phyloP scores from a whole-genome alignment of 495 filamentous ascomycete species.

The Jackrogersella multiformis region DNA sequence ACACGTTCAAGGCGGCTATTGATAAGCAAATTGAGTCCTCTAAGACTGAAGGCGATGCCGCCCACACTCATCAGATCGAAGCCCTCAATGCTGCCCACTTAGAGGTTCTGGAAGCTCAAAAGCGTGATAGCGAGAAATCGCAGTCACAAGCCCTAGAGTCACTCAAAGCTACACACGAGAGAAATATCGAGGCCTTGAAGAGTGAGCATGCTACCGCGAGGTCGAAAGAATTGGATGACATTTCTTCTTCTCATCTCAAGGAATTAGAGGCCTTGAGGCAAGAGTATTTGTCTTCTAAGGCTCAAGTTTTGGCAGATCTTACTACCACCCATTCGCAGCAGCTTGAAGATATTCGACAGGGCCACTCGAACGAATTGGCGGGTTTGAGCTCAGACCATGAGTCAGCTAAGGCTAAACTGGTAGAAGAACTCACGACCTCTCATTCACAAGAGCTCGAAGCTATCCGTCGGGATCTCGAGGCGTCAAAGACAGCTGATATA shows the following conservation, averaged over 20 bases:
- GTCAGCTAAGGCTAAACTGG: slow-evolving; percentile 19
- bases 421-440: slow-evolving; percentile 28
- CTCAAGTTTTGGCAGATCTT: slow-evolving; percentile 27
- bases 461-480: slow-evolving; percentile 28
- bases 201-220: slow-evolving; percentile 37
- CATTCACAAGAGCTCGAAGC: slow-evolving; percentile 31
- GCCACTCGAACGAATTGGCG: slow-evolving; percentile 23
- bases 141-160: slow-evolving; percentile 42
- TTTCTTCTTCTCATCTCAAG: slow-evolving; percentile 33
- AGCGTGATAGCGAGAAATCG: slow-evolving; percentile 43
- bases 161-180: slow-evolving; percentile 42
- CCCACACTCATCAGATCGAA: slow-evolving; percentile 42
- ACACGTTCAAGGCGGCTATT: slow-evolving; percentile 44
- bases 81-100: slow-evolving; percentile 45
- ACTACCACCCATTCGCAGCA: slow-evolving; percentile 25
- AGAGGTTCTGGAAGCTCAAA: slow-evolving; percentile 44
- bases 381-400: slow-evolving; percentile 33
- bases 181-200: slow-evolving; percentile 37
- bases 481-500: slow-evolving; percentile 35
- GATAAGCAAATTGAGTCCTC: slow-evolving; percentile 46
- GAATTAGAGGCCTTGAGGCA: slow-evolving; percentile 39
- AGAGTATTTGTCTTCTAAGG: slow-evolving; percentile 31
- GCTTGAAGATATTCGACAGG: slow-evolving; percentile 30
- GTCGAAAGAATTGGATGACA: slow-evolving; percentile 34
- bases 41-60: slow-evolving; percentile 42